Conservation (phyloP, 345 rosid species). For the Barbarea vulgaris region DNA sequence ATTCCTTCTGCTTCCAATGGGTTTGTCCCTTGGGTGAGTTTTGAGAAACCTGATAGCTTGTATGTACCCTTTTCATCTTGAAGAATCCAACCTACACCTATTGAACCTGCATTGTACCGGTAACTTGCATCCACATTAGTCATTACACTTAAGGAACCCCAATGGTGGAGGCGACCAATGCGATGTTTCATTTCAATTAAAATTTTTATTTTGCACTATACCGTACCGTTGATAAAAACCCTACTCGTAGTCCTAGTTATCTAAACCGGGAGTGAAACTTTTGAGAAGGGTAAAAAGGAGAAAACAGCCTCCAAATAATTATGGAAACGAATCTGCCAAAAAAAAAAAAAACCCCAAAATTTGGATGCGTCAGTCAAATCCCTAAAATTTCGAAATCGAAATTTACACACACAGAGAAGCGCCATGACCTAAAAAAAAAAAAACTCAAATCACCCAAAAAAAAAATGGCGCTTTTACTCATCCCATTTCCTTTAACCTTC, state of each 20-base stretch:
- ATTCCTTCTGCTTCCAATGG: no score
- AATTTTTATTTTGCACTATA: no score
- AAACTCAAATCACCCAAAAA: neutral
- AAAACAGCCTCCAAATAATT: slow-evolving; percentile 21
- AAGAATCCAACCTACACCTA: no score
- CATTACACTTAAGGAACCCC: no score
- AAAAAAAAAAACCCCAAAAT: slow-evolving; percentile 1
- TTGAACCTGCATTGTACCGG: no score
- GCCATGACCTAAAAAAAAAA: slow-evolving; percentile 31
- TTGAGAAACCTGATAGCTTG: no score
- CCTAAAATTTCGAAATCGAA: slow-evolving; percentile 24
- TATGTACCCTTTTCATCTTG: no score
- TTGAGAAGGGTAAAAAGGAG: slow-evolving; percentile 1
- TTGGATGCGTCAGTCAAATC: slow-evolving; percentile 11
- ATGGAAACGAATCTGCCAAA: neutral
- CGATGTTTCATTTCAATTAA: no score
- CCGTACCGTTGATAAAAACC: no score
- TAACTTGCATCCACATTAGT: no score
- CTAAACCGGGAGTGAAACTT: neutral
- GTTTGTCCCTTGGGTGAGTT: no score
- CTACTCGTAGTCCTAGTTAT: neutral
- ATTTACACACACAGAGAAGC: slow-evolving; percentile 12
- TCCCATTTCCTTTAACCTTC: neutral
- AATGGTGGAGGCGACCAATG: no score
- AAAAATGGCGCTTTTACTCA: slow-evolving; percentile 31